A percentile compares a stretch with the other conserved stretches of the same genome.
phyloP scores from a whole-genome alignment of 2,329 filamentous ascomycete genomes.

The Triangularia setosa region DNA sequence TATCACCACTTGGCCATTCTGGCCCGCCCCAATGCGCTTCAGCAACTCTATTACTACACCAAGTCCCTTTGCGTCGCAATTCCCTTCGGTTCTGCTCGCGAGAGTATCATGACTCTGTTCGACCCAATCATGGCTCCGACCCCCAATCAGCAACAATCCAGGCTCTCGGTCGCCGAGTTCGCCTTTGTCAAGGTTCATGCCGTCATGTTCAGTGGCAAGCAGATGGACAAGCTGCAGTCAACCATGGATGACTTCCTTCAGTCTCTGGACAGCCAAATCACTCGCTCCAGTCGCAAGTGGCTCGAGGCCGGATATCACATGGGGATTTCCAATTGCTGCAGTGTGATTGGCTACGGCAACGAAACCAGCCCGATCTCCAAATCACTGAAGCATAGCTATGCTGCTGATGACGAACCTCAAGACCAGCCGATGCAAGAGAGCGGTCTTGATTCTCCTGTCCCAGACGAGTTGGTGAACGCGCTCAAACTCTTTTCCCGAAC shows the following conservation, averaged over 20 bases:
- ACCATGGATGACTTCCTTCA: conserved; percentile 48
- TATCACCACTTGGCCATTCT: conserved; percentile 87
- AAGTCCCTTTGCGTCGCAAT: conserved; percentile 66
- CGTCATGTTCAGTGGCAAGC: conserved; percentile 55
- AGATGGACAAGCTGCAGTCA: conserved; percentile 42
- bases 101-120: conserved; percentile 68
- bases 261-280: conserved; percentile 56
- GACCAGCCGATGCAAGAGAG: conserved; percentile 23
- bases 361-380: conserved; percentile 46
- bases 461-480: conserved; percentile 25
- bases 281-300: conserved; percentile 48
- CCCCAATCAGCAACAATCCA: conserved; percentile 31
- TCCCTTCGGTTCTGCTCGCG: conserved; percentile 63
- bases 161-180: conserved; percentile 48
- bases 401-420: conserved; percentile 20
- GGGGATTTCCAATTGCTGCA: conserved; percentile 52
- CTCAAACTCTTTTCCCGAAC: conserved; percentile 41
- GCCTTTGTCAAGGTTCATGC: conserved; percentile 62
- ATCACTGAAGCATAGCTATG: conserved; percentile 28
- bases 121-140: conserved; percentile 47
- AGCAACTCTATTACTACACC: conserved; percentile 69
- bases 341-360: conserved; percentile 50
- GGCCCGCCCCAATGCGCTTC: conserved; percentile 63
- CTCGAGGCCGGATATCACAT: conserved; percentile 52
- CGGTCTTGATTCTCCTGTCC: conserved; percentile 8